Percentiles rank a stretch among this genome's conserved stretches.
These are phyloP conservation scores for Xylariaceae sp. DNA, from an alignment of 2,329 filamentous ascomycete genomes.

Conservation along the genomic window DNA sequence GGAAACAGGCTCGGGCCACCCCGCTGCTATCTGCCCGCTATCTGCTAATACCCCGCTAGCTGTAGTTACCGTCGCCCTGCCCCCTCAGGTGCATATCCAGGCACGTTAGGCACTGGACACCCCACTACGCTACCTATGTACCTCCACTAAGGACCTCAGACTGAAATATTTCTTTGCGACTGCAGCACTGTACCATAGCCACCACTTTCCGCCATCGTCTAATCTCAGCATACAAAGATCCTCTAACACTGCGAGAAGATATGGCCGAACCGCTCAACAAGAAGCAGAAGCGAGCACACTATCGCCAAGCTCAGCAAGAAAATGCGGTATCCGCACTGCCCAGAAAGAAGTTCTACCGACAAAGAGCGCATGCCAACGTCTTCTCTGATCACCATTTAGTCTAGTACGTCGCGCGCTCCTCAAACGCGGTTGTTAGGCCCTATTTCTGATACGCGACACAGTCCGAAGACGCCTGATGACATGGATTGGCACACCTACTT, in stretches of 20 bases:
- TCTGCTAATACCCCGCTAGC: no score
- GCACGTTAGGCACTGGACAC: no score
- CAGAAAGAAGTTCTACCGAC: slow-evolving; percentile 93
- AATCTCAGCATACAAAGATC: not conserved
- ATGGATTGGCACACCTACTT: slow-evolving; percentile 93
- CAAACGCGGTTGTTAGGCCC: not conserved
- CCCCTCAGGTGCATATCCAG: no score
- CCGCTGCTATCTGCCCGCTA: slow-evolving; percentile 7
- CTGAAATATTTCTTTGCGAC: slow-evolving; percentile 9
- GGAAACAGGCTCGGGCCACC: slow-evolving; percentile 3
- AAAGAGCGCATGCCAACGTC: slow-evolving; percentile 94
- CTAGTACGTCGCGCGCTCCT: slow-evolving; percentile 58
- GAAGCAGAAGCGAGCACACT: slow-evolving; percentile 62
- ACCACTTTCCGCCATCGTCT: not conserved
- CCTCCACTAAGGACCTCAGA: slow-evolving; percentile 3
- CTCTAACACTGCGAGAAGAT: not conserved
- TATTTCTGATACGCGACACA: slow-evolving; percentile 38
- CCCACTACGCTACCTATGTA: slow-evolving; percentile 1
- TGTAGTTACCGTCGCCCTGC: no score
- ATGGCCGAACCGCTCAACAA: slow-evolving; percentile 51
- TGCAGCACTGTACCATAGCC: not conserved
- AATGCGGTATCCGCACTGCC: slow-evolving; percentile 62
- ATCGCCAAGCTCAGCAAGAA: slow-evolving; percentile 52
- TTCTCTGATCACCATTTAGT: slow-evolving; percentile 89
- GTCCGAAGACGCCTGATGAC: slow-evolving; percentile 69